Percentiles rank a stretch among this genome's conserved stretches.
Evolutionary conservation across 2,329 filamentous ascomycete genomes (phyloP).

Genomic region (Pseudocercospora vitis): DNA sequence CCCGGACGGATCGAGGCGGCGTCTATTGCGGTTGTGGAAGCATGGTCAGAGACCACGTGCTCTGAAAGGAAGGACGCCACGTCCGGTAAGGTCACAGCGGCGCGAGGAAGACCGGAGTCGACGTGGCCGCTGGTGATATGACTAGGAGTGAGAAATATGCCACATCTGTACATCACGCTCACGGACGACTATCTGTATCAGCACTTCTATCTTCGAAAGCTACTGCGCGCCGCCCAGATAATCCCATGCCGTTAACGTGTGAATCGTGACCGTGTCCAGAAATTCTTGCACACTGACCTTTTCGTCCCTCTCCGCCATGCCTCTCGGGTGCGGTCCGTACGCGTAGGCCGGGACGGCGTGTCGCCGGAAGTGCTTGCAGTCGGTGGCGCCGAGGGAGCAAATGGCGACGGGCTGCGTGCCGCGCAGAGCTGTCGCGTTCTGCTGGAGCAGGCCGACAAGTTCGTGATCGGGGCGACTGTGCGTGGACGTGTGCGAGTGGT

Average conservation of each 20-base stretch:
- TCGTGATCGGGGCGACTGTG: constrained; percentile 38
- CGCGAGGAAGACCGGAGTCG: too few species aligned
- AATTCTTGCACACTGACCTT: constrained; percentile 37
- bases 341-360: constrained; percentile 41
- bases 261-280: constrained; percentile 35
- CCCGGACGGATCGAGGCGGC: background rate
- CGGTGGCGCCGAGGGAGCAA: constrained; percentile 43
- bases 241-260: constrained; percentile 37
- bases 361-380: constrained; percentile 46
- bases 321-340: constrained; percentile 38
- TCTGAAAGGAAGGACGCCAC: too few species aligned
- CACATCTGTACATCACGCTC: too few species aligned
- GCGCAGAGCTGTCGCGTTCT: constrained; percentile 33
- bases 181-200: background rate
- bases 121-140: too few species aligned
- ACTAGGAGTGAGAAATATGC: too few species aligned
- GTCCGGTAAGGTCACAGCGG: too few species aligned
- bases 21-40: background rate
- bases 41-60: too few species aligned
- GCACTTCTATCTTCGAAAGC: background rate
- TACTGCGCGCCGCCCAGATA: constrained; percentile 25
- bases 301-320: constrained; percentile 34
- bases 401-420: constrained; percentile 37
- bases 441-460: constrained; percentile 34
- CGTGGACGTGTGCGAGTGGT: constrained; percentile 39